A percentile compares a stretch with the other conserved stretches of the same genome.
Evolutionary conservation across 139 green algal species (phyloP).

Genomic region (Diplosphaera chodatii): DNA sequence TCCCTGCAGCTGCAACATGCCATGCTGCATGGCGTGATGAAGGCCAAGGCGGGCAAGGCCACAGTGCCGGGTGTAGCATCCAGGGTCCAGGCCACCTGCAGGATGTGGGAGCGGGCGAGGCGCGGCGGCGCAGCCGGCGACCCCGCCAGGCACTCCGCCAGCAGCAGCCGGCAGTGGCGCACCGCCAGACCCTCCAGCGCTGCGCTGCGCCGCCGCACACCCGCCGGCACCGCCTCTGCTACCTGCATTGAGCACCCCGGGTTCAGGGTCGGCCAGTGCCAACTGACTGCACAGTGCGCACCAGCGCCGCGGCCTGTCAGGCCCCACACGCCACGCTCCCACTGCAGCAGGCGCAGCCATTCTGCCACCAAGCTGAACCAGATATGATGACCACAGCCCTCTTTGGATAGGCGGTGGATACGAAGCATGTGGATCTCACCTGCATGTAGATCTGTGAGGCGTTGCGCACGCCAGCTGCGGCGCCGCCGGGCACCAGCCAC

Average conservation of each 20-base stretch:
- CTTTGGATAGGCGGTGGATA: neutral
- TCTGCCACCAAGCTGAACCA: no score
- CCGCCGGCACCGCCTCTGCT: neutral
- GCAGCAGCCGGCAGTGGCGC: conserved; percentile 30
- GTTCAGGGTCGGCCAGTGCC: no score
- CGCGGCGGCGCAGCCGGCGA: neutral
- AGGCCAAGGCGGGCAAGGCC: no score
- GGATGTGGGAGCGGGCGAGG: neutral
- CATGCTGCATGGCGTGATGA: no score
- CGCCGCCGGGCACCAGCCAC: neutral
- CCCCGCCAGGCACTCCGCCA: conserved; percentile 8
- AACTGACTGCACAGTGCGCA: no score
- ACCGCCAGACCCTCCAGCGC: conserved; percentile 32
- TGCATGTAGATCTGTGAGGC: neutral
- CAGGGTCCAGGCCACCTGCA: conserved; percentile 2
- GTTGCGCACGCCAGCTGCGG: neutral
- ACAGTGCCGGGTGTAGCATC: no score
- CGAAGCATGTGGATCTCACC: neutral
- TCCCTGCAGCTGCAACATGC: no score
- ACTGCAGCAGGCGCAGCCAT: no score
- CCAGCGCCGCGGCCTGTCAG: no score
- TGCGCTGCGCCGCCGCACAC: conserved; percentile 17
- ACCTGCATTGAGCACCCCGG: neutral
- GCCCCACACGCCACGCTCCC: no score
- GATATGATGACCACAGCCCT: no score